These are phyloP conservation scores for Lepidium didymum DNA, from an alignment of 345 rosid species.

Conservation along the genomic window DNA sequence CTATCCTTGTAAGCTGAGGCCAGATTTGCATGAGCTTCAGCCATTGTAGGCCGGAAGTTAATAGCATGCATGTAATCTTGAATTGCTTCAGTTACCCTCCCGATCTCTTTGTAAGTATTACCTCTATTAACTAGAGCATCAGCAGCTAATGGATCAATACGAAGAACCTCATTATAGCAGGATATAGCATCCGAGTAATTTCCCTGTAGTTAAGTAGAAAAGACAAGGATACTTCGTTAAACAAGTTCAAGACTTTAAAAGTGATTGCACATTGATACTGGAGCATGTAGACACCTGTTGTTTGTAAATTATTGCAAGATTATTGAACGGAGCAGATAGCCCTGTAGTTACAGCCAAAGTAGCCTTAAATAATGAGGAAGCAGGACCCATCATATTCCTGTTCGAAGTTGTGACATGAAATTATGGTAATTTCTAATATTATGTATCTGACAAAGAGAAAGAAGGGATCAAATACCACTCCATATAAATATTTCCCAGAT, in stretches of 20 bases:
- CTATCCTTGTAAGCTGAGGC: conserved; percentile 99
- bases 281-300: conserved; percentile 62
- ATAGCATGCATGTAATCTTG: conserved; percentile 90
- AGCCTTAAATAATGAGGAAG: conserved; percentile 83
- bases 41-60: conserved; percentile 78
- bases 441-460: neutral
- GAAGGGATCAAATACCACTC: conserved; percentile 58
- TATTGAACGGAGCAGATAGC: conserved; percentile 93
- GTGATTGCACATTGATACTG: neutral
- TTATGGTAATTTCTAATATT: neutral
- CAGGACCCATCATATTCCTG: conserved; percentile 82
- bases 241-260: neutral
- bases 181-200: conserved; percentile 90
- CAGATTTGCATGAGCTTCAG: conserved; percentile 99
- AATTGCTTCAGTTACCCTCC: conserved; percentile 91
- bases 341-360: conserved; percentile 89
- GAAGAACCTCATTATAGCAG: conserved; percentile 94
- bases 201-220: conserved; percentile 50
- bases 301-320: conserved; percentile 92
- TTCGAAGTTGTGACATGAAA: conserved; percentile 12
- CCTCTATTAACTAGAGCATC: conserved; percentile 98
- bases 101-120: conserved; percentile 92
- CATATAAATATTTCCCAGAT: conserved; percentile 96
- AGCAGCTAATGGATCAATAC: conserved; percentile 95
- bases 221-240: neutral